Percentiles rank a stretch among this genome's conserved stretches.
Conservation (phyloP, 768 basidiomycete species). For the Kwoniella mangroviensis region DNA sequence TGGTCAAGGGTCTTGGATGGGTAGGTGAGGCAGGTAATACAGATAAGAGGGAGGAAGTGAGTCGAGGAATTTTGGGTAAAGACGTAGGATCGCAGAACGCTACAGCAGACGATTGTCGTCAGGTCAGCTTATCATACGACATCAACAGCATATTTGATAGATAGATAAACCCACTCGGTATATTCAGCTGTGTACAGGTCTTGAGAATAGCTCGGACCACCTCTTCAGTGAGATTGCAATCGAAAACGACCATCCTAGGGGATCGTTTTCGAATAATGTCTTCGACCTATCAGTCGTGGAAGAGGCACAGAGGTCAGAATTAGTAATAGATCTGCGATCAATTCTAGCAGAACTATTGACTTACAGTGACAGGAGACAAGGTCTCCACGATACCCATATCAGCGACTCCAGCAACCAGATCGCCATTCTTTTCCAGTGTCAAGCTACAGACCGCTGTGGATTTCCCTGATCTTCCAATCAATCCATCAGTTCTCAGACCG, state of each 20-base stretch:
- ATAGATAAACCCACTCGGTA: conserved; percentile 63
- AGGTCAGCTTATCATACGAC: conserved; percentile 13
- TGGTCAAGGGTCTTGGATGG: conserved; percentile 62
- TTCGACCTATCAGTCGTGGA: conserved; percentile 33
- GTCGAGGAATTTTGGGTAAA: conserved; percentile 72
- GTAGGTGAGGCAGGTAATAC: conserved; percentile 16
- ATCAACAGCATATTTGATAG: too few relatives aligned
- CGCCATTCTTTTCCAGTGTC: conserved; percentile 72
- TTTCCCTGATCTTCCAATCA: conserved; percentile 61
- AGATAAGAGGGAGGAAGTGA: conserved; percentile 65
- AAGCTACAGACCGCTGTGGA: conserved; percentile 85
- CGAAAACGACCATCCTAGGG: conserved; percentile 53
- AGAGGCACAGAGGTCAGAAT: not conserved
- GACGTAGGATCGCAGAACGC: conserved; percentile 95
- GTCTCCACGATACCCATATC: conserved; percentile 74
- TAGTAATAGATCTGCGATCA: not conserved
- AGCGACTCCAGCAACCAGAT: conserved; percentile 81
- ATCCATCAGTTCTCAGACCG: conserved; percentile 83
- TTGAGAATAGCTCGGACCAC: conserved; percentile 64
- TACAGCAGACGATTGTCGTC: conserved; percentile 47
- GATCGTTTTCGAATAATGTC: conserved; percentile 61
- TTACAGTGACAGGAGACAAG: conserved; percentile 63
- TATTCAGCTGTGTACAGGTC: conserved; percentile 62
- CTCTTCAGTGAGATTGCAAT: conserved; percentile 58
- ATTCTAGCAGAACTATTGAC: conserved; percentile 16